Base-by-base conservation (phyloP, 1,284 basidiomycete genomes). In the Fistulina hepatica region DNA sequence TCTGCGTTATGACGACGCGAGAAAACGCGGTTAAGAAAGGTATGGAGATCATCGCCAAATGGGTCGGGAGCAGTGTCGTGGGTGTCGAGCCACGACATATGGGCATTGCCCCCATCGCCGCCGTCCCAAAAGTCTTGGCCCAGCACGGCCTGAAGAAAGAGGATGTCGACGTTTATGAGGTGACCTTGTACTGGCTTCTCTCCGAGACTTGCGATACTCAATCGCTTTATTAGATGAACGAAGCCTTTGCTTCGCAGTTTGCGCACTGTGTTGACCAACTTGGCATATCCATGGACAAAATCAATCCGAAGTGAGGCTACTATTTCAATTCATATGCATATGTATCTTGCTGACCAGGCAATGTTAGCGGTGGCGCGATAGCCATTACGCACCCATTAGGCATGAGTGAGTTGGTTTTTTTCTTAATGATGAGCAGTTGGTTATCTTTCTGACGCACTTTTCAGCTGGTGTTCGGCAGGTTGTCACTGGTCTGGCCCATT, bases 131-230 rank as follows among this genome's bases (percentile, higher is more conserved):
- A 54, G 69, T 82, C 12, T 69, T 95, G 21, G 63, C 71, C 32
- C 76, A 79, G 50, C 65, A 70, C 9, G 89, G 89, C 12, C 61
- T 97, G 52, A 65, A 64, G 21, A 82, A 82, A 53, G 79, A 86
- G 44, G 90, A 95, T 41, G 71, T 95, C 38, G 86, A 95, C 52
- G 66, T 94, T 34, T 97, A 73, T 58, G 92, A 97, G 67, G 83
- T 78, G 55, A 49, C n/a, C n/a, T n/a, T n/a, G n/a, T n/a, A n/a
- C n/a, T n/a, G n/a, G n/a, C n/a, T n/a, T n/a, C n/a, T n/a, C n/a
- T n/a, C n/a, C n/a, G n/a, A n/a, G n/a, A n/a, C n/a, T n/a, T n/a
- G n/a, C n/a, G n/a, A n/a, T n/a, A n/a, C 17, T 17, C 23, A 39
- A 20, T 36, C 26, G 35, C 15, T 12, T 21, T 34, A 24, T 21